A percentile compares a stretch with the other conserved stretches of the same genome.
phyloP scores from a whole-genome alignment of 805 yeast genomes.

The Monosporozyma aquatica region DNA sequence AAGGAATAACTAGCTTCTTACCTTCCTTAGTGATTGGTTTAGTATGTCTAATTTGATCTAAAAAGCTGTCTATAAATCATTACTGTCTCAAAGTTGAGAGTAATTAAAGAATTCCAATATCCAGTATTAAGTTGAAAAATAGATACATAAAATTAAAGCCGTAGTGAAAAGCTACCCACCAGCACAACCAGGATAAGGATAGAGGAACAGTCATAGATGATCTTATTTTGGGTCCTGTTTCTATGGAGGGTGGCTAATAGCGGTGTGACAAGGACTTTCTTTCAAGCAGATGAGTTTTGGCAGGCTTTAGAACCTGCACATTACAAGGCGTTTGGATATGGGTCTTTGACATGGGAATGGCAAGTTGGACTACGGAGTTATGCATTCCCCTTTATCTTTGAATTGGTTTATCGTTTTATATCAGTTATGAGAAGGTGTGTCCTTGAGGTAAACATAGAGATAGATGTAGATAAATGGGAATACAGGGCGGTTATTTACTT shows the following conservation, averaged over 20 bases:
- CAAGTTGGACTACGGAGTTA: constrained; percentile 60
- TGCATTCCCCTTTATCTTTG: constrained; percentile 68
- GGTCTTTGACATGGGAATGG: constrained; percentile 96
- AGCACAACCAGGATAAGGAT: too few species aligned
- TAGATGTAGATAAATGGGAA: constrained; percentile 21
- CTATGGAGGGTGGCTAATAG: constrained; percentile 52
- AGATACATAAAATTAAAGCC: background rate
- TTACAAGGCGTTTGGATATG: constrained; percentile 60
- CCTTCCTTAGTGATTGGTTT: too few species aligned
- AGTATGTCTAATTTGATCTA: too few species aligned
- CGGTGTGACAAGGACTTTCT: constrained; percentile 57
- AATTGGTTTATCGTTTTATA: constrained; percentile 16
- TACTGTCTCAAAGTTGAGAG: too few species aligned
- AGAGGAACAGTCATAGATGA: too few species aligned
- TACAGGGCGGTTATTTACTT: constrained; percentile 35
- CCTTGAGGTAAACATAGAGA: background rate
- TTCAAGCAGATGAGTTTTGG: constrained; percentile 95
- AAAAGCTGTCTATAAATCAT: too few species aligned
- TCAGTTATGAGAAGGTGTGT: background rate
- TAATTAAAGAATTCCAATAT: too few species aligned
- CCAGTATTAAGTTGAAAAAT: background rate
- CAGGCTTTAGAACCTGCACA: constrained; percentile 94
- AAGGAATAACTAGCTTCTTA: too few species aligned
- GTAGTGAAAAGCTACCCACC: background rate
- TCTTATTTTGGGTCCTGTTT: constrained; percentile 24